These are phyloP conservation scores for Purpureocillium takamizusanense DNA, from an alignment of 2,329 filamentous ascomycete species.

Conservation along the genomic window DNA sequence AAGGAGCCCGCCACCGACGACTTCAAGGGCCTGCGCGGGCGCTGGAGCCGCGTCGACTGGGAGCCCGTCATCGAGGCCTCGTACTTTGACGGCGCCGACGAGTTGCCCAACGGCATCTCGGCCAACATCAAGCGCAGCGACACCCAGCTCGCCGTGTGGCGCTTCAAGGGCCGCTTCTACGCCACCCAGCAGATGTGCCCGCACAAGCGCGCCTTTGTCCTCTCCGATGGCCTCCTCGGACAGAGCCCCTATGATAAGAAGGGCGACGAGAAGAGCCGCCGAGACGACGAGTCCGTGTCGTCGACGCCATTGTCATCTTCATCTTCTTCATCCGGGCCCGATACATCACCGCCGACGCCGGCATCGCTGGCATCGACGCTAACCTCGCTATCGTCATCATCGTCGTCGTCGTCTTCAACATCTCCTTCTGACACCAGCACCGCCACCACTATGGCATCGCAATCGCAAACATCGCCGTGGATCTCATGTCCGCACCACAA, in stretches of 20 bases:
- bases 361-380: too few relatives aligned
- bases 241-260: conserved; percentile 35
- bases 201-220: conserved; percentile 83
- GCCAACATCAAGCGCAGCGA: conserved; percentile 78
- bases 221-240: conserved; percentile 77
- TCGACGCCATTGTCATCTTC: neutral
- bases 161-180: conserved; percentile 71
- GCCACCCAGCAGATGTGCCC: conserved; percentile 92
- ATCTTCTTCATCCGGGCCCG: conserved; percentile 10
- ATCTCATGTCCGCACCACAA: conserved; percentile 85
- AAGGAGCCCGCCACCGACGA: conserved; percentile 58
- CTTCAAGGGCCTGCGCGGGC: conserved; percentile 55
- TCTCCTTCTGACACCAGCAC: too few relatives aligned
- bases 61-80: conserved; percentile 66
- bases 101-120: conserved; percentile 61
- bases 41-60: conserved; percentile 59
- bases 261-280: too few relatives aligned
- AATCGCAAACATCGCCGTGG: conserved; percentile 45
- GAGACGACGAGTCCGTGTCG: too few relatives aligned
- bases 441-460: too few relatives aligned
- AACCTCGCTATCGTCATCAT: too few relatives aligned
- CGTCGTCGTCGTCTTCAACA: too few relatives aligned
- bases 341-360: conserved; percentile 15
- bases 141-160: conserved; percentile 82
- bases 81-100: conserved; percentile 57